Evolutionary conservation across 768 basidiomycete genomes (phyloP).

Genomic region (Boletus tomentosulus): DNA sequence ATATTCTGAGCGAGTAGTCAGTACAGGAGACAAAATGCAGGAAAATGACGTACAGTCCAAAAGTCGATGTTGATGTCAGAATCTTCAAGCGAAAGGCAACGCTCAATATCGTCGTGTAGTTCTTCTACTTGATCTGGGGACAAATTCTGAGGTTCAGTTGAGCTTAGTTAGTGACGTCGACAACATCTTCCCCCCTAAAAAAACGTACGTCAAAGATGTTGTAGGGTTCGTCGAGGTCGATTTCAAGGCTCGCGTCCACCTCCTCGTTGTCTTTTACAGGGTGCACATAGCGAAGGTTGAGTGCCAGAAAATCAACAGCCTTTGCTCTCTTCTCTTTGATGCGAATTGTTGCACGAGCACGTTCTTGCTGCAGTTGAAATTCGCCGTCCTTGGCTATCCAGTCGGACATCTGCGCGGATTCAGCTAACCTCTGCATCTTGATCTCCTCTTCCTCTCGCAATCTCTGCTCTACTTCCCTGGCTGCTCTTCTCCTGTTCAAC

Average conservation of each 20-base stretch:
- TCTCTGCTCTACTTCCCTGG: conserved; percentile 85
- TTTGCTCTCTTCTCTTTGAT: conserved; percentile 96
- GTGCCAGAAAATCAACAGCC: conserved; percentile 95
- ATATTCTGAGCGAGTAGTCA: conserved; percentile 61
- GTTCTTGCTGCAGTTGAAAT: conserved; percentile 94
- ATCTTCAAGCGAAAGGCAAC: conserved; percentile 84
- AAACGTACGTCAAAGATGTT: conserved; percentile 87
- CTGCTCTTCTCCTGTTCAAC: conserved; percentile 84
- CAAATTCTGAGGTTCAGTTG: conserved; percentile 56
- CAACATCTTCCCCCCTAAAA: neutral
- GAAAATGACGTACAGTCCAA: conserved; percentile 71
- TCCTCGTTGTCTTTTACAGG: conserved; percentile 67
- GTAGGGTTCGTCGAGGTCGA: conserved; percentile 98
- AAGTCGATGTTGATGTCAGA: conserved; percentile 88
- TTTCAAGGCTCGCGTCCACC: conserved; percentile 89
- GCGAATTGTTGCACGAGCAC: conserved; percentile 85
- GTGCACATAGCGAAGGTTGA: conserved; percentile 92
- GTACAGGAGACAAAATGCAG: neutral
- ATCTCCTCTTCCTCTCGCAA: conserved; percentile 92
- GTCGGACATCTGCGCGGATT: conserved; percentile 96
- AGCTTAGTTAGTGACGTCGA: neutral
- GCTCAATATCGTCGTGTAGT: conserved; percentile 90
- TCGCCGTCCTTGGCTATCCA: conserved; percentile 97
- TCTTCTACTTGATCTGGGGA: conserved; percentile 86
- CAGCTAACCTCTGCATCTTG: conserved; percentile 81